Conservation (phyloP, 805 yeast genomes). For the Starmerella stigmatis region DNA sequence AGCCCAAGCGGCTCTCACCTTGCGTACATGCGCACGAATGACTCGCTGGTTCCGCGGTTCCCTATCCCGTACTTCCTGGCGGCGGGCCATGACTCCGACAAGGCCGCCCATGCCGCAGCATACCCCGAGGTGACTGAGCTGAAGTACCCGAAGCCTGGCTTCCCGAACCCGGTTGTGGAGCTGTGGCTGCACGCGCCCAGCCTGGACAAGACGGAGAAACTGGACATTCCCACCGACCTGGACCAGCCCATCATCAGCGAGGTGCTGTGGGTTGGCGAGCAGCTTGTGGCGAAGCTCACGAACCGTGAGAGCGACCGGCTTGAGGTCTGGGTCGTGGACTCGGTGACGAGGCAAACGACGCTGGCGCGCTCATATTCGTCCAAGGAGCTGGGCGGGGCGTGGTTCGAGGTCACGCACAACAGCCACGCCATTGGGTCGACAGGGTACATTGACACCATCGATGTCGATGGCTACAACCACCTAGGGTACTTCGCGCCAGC, state of each 20-base stretch:
- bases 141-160: slow-evolving; percentile 82
- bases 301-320: slow-evolving; percentile 59
- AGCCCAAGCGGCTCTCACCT: slow-evolving; percentile 60
- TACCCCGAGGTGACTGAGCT: slow-evolving; percentile 54
- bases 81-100: background rate
- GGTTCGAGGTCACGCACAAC: slow-evolving; percentile 70
- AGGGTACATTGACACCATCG: slow-evolving; percentile 69
- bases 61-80: slow-evolving; percentile 55
- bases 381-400: slow-evolving; percentile 40
- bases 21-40: slow-evolving; percentile 59
- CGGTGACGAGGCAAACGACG: slow-evolving; percentile 30
- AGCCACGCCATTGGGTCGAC: slow-evolving; percentile 43
- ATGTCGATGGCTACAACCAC: slow-evolving; percentile 49
- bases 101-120: background rate
- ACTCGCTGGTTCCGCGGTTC: slow-evolving; percentile 60
- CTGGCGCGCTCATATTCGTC: slow-evolving; percentile 41
- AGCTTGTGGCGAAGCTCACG: slow-evolving; percentile 46
- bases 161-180: slow-evolving; percentile 57
- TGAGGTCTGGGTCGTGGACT: slow-evolving; percentile 46
- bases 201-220: slow-evolving; percentile 18
- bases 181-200: slow-evolving; percentile 39
- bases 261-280: slow-evolving; percentile 56
- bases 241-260: slow-evolving; percentile 50
- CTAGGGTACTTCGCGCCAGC: slow-evolving; percentile 78
- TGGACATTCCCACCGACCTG: slow-evolving; percentile 12